phyloP scores from a whole-genome alignment of 768 basidiomycete genomes.

The Tricholoma flavovirens region DNA sequence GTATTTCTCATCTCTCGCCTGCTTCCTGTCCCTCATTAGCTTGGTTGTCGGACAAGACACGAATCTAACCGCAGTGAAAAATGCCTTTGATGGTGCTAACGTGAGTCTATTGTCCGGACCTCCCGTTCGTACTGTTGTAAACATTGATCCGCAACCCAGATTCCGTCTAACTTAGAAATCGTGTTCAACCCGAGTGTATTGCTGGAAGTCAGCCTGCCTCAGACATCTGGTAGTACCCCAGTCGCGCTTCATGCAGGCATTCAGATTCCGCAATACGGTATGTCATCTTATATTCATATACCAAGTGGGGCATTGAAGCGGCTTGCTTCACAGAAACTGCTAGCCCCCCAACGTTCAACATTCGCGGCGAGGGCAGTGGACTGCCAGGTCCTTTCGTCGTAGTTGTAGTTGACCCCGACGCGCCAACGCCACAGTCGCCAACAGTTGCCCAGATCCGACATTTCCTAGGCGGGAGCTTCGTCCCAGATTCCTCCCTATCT shows the following conservation, averaged over 20 bases:
- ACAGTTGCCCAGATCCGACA: constrained; percentile 41
- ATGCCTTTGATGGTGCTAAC: constrained; percentile 21
- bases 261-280: constrained; percentile 30
- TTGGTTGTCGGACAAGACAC: constrained; percentile 20
- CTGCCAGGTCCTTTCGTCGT: constrained; percentile 45
- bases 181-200: constrained; percentile 29
- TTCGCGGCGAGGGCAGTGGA: constrained; percentile 18
- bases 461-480: constrained; percentile 41
- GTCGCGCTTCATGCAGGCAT: constrained; percentile 31
- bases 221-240: constrained; percentile 18
- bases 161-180: constrained; percentile 26
- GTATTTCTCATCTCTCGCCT: constrained; percentile 3
- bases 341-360: constrained; percentile 29
- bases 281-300: background rate
- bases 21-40: constrained; percentile 8
- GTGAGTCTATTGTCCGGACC: constrained; percentile 8
- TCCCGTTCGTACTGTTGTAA: background rate
- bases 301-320: too few relatives aligned
- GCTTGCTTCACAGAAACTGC: constrained; percentile 31
- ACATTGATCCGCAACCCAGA: constrained; percentile 14
- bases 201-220: constrained; percentile 31
- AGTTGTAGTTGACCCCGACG: constrained; percentile 44
- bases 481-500: background rate
- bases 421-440: constrained; percentile 43
- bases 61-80: constrained; percentile 14